phyloP scores from a whole-genome alignment of 257 asterid species.

The Fraxinus pennsylvanica region DNA sequence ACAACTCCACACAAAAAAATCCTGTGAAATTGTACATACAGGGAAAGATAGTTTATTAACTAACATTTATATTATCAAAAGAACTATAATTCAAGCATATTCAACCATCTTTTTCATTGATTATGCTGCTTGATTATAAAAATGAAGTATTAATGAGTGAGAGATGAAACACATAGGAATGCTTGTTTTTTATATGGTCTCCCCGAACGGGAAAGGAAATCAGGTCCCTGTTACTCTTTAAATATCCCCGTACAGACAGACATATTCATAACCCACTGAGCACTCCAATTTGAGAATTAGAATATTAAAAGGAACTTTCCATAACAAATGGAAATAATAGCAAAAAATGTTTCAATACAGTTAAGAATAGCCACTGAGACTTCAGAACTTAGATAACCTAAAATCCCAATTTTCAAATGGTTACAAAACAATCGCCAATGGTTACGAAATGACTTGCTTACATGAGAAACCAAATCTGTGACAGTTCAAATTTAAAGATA shows the following conservation, averaged over 20 bases:
- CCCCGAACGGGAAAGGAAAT: too few species aligned
- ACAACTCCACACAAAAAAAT: neutral
- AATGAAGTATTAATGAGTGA: neutral
- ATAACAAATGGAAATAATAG: neutral
- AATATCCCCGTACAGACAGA: neutral
- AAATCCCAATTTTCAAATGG: neutral
- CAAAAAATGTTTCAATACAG: neutral
- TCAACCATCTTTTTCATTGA: neutral
- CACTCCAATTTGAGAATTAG: neutral
- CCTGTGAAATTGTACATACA: neutral
- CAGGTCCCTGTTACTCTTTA: neutral
- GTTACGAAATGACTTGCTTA: neutral
- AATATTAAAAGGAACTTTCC: too few species aligned
- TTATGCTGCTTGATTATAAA: too few species aligned
- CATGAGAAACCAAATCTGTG: slow-evolving; percentile 5
- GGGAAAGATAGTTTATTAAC: neutral
- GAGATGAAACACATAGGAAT: neutral
- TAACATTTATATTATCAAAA: neutral
- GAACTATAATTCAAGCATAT: neutral
- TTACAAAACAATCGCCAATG: neutral
- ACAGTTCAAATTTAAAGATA: slow-evolving; percentile 10
- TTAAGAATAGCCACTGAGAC: neutral
- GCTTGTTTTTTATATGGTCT: neutral
- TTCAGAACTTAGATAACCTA: neutral
- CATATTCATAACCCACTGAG: neutral